phyloP scores from a whole-genome alignment of 2,329 filamentous ascomycete genomes.

The Arthrobotrys musiformis region DNA sequence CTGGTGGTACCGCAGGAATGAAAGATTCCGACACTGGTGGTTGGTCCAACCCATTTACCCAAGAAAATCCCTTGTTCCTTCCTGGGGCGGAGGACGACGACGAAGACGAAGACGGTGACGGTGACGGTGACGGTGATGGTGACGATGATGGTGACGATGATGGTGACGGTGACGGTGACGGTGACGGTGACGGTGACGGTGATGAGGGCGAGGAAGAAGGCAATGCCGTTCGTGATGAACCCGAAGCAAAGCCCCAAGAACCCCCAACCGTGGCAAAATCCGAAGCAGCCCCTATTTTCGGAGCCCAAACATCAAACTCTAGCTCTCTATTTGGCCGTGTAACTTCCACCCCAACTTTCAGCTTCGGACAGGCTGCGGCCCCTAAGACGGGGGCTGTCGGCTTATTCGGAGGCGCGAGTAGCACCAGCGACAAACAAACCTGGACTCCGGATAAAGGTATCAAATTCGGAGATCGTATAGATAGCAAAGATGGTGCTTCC shows the following conservation, averaged over 20 bases:
- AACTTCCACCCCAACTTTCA: constrained; percentile 16
- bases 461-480: constrained; percentile 52
- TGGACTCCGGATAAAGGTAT: constrained; percentile 58
- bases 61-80: constrained; percentile 50
- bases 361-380: constrained; percentile 28
- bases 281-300: constrained; percentile 30
- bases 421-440: constrained; percentile 50
- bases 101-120: constrained; percentile 56
- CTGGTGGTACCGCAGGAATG: constrained; percentile 45
- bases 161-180: background rate
- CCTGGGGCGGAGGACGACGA: constrained; percentile 56
- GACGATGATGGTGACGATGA: constrained; percentile 6
- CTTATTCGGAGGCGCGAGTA: constrained; percentile 38
- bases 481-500: constrained; percentile 12
- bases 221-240: too few species aligned
- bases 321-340: constrained; percentile 46
- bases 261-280: background rate
- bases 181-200: background rate
- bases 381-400: constrained; percentile 50
- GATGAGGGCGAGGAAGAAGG: constrained; percentile 3
- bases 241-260: too few species aligned
- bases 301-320: constrained; percentile 7
- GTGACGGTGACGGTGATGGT: constrained; percentile 11
- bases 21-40: constrained; percentile 34
- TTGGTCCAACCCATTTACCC: constrained; percentile 50